A percentile compares a stretch with the other conserved stretches of the same genome.
These are phyloP conservation scores for Penicillium sp. DNA, from an alignment of 2,329 filamentous ascomycete genomes.

Conservation along the genomic window DNA sequence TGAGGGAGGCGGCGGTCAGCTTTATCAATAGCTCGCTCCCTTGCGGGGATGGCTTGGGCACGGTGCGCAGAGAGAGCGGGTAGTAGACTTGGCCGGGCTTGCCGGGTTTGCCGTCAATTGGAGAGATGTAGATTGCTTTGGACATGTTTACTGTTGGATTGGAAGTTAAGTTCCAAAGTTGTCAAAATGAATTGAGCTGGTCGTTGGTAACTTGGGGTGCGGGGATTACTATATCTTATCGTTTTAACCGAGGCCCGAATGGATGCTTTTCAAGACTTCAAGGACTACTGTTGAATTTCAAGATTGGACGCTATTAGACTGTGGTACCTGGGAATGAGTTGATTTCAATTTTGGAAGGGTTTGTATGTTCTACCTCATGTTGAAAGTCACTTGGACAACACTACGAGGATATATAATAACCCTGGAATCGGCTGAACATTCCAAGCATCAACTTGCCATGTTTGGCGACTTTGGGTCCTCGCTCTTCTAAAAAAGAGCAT, in stretches of 20 bases:
- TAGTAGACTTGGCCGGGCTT: slow-evolving; percentile 84
- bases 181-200: too few relatives aligned
- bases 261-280: too few relatives aligned
- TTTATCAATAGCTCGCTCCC: slow-evolving; percentile 72
- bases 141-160: slow-evolving; percentile 35
- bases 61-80: slow-evolving; percentile 55
- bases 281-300: too few relatives aligned
- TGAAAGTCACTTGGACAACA: slow-evolving; percentile 13
- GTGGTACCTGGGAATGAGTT: too few relatives aligned
- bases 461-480: slow-evolving; percentile 20
- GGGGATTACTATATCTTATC: too few relatives aligned
- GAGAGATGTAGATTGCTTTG: slow-evolving; percentile 45
- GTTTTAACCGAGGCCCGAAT: too few relatives aligned
- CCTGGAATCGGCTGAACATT: slow-evolving; percentile 11
- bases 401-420: slow-evolving; percentile 16
- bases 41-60: slow-evolving; percentile 64
- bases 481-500: slow-evolving; percentile 7
- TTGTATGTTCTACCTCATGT: too few relatives aligned
- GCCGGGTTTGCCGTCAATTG: slow-evolving; percentile 62
- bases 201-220: too few relatives aligned
- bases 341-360: too few relatives aligned
- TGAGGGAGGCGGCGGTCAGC: slow-evolving; percentile 78
- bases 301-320: too few relatives aligned
- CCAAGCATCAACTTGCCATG: slow-evolving; percentile 16
- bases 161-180: neutral